Evolutionary conservation across 352 stramenopile genomes (phyloP).

Genomic region (Thraustochytrium striatum): DNA sequence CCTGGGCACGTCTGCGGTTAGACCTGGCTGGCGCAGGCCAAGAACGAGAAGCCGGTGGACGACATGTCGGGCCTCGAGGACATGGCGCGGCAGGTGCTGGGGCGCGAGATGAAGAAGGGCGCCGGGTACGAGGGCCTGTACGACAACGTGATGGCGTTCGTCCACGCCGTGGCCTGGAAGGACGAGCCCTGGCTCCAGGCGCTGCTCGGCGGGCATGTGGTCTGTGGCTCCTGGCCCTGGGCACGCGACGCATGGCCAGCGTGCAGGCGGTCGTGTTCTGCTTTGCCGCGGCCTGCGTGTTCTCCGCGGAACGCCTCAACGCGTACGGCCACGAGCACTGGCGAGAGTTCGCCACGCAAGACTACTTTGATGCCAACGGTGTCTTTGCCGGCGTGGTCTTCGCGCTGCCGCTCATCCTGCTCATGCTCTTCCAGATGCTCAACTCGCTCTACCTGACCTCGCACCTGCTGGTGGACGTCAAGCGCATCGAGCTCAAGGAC

Average conservation of each 20-base stretch:
- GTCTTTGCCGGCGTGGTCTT: constrained; percentile 66
- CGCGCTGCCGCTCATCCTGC: constrained; percentile 60
- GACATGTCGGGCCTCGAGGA: neutral
- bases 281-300: constrained; percentile 58
- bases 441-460: constrained; percentile 61
- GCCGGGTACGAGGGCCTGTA: neutral
- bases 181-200: constrained; percentile 55
- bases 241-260: neutral
- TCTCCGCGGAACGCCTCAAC: constrained; percentile 61
- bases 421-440: constrained; percentile 62
- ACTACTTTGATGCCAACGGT: constrained; percentile 67
- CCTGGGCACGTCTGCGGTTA: no score
- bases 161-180: constrained; percentile 52
- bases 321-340: constrained; percentile 55
- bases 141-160: constrained; percentile 51
- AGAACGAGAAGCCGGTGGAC: no score
- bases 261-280: constrained; percentile 57
- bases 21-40: no score
- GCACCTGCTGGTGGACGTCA: constrained; percentile 61
- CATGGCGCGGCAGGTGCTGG: neutral
- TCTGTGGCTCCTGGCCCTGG: neutral
- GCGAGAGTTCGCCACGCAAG: constrained; percentile 63
- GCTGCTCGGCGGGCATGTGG: constrained; percentile 51
- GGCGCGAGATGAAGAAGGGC: neutral
- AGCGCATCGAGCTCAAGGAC: constrained; percentile 60